A percentile compares a stretch with the other conserved stretches of the same genome.
Conservation (phyloP, 1,139 yeast genomes). For the Geotrichum candidum region DNA sequence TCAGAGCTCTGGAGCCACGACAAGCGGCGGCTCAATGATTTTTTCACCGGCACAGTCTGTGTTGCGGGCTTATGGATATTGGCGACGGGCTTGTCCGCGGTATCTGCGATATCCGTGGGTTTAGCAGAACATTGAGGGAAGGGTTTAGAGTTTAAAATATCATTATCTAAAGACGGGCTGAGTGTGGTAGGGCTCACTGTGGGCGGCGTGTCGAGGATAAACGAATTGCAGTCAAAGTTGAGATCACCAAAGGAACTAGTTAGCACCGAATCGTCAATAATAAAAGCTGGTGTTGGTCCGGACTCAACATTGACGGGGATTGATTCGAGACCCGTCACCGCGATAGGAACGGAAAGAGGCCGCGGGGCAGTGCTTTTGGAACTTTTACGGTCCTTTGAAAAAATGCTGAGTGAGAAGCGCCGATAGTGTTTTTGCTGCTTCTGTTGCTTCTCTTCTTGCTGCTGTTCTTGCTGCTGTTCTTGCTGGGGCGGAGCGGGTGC, state of each 20-base stretch:
- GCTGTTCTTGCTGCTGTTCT: not conserved
- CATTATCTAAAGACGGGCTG: not conserved
- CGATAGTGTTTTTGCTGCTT: not conserved
- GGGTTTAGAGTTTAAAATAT: not conserved
- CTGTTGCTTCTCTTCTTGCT: not conserved
- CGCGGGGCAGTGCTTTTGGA: not conserved
- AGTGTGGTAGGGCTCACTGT: not conserved
- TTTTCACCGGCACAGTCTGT: not conserved
- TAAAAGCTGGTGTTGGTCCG: not conserved
- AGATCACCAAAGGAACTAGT: constrained; percentile 3
- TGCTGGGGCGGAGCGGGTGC: not conserved
- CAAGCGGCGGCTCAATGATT: not conserved
- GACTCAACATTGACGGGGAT: not conserved
- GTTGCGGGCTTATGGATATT: not conserved
- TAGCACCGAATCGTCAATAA: not conserved
- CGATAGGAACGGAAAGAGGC: not conserved
- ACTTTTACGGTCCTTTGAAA: not conserved
- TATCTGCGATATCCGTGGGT: not conserved
- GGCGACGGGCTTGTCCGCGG: not conserved
- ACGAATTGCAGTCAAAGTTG: constrained; percentile 3
- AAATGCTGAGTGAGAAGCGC: constrained; percentile 1
- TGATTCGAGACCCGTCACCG: not conserved
- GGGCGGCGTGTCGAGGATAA: not conserved
- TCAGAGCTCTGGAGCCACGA: not conserved
- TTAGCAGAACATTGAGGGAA: not conserved